phyloP scores from a whole-genome alignment of 2,329 filamentous ascomycete species.

The Fusarium sp. region DNA sequence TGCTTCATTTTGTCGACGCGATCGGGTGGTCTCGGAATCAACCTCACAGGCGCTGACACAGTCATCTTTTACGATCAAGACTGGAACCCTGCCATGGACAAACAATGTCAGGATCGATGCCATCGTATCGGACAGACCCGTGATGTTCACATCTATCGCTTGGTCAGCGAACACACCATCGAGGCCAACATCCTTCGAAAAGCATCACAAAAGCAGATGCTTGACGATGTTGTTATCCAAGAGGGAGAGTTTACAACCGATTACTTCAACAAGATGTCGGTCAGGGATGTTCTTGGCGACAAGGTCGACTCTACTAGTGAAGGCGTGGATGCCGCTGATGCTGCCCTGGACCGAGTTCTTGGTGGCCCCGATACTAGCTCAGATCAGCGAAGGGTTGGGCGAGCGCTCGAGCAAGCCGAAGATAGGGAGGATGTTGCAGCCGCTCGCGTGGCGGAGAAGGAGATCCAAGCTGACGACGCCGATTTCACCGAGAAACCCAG shows the following conservation, averaged over 20 bases:
- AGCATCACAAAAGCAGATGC: conserved; percentile 95
- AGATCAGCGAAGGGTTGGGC: conserved; percentile 71
- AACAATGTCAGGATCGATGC: conserved; percentile 97
- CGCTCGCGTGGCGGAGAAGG: conserved; percentile 87
- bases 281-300: conserved; percentile 75
- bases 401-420: conserved; percentile 88
- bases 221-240: conserved; percentile 98
- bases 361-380: conserved; percentile 72
- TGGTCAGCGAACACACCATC: conserved; percentile 93
- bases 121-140: conserved; percentile 98
- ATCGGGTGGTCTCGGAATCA: conserved; percentile 95
- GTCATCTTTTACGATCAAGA: conserved; percentile 99
- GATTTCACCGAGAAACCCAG: conserved; percentile 80
- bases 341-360: conserved; percentile 87
- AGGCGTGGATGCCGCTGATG: conserved; percentile 78
- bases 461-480: conserved; percentile 86
- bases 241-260: conserved; percentile 98
- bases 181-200: conserved; percentile 98
- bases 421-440: conserved; percentile 92
- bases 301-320: conserved; percentile 61
- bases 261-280: conserved; percentile 85
- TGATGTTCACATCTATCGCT: conserved; percentile 97
- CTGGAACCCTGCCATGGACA: conserved; percentile 99
- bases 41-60: conserved; percentile 94
- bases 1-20: conserved; percentile 96